phyloP scores from a whole-genome alignment of 2,329 filamentous ascomycete species.

The Zymoseptoria ardabiliae region DNA sequence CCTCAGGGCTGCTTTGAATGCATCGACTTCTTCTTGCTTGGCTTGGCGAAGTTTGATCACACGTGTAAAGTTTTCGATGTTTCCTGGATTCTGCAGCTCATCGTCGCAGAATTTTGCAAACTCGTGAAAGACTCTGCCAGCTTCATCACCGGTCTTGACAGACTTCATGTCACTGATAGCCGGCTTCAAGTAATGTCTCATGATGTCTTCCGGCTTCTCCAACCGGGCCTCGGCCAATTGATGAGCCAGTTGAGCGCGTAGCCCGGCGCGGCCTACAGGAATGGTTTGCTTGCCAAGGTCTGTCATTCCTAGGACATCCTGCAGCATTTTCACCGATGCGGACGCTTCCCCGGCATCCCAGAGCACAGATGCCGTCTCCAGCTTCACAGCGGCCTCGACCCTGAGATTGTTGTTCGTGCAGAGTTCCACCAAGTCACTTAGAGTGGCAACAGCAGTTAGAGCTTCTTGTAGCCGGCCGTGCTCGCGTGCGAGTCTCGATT shows the following conservation, averaged over 20 bases:
- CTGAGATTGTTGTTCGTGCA: conserved; percentile 65
- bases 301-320: conserved; percentile 58
- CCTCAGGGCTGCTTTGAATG: conserved; percentile 56
- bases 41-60: conserved; percentile 71
- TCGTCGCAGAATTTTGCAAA: conserved; percentile 94
- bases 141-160: conserved; percentile 59
- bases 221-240: conserved; percentile 83
- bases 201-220: conserved; percentile 84
- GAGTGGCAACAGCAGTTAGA: conserved; percentile 71
- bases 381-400: conserved; percentile 67
- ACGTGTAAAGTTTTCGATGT: conserved; percentile 74
- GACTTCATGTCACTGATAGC: conserved; percentile 75
- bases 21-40: conserved; percentile 72
- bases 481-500: conserved; percentile 67
- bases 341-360: conserved; percentile 92
- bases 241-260: conserved; percentile 81
- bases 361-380: conserved; percentile 80
- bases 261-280: conserved; percentile 63
- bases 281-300: conserved; percentile 63
- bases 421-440: conserved; percentile 67
- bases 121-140: conserved; percentile 85
- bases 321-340: conserved; percentile 81
- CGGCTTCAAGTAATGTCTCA: conserved; percentile 75
- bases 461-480: conserved; percentile 82
- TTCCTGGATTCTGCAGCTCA: conserved; percentile 80